A percentile compares a stretch with the other conserved stretches of the same genome.
phyloP scores from a whole-genome alignment of 768 basidiomycete species.

The Tricholoma hemisulphureum region DNA sequence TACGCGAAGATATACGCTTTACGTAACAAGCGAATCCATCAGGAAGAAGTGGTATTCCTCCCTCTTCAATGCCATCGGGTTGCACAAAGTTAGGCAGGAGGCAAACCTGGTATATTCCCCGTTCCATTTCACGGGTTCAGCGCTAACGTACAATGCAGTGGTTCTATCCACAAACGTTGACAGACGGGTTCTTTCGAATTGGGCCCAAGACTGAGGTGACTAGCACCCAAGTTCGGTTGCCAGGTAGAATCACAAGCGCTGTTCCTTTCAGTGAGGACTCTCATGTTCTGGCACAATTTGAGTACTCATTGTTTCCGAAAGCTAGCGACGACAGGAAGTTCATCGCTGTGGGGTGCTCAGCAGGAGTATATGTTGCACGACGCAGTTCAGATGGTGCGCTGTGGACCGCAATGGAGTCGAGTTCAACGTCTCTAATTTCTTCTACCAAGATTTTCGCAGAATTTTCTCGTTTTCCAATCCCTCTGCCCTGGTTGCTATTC shows the following conservation, averaged over 20 bases:
- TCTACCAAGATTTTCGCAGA: conserved; percentile 50
- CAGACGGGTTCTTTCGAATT: conserved; percentile 62
- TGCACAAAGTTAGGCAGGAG: conserved; percentile 66
- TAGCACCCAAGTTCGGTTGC: conserved; percentile 34
- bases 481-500: conserved; percentile 56
- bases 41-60: conserved; percentile 63
- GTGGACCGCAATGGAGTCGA: neutral
- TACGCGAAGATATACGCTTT: conserved; percentile 70
- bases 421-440: neutral
- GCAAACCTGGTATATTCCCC: conserved; percentile 62
- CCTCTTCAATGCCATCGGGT: conserved; percentile 59
- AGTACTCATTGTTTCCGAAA: conserved; percentile 21
- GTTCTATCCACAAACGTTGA: conserved; percentile 59
- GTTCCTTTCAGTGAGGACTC: conserved; percentile 58
- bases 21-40: conserved; percentile 53
- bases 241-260: conserved; percentile 60
- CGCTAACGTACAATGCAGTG: conserved; percentile 43
- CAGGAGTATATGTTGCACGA: conserved; percentile 68
- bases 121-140: neutral
- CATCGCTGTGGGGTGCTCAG: conserved; percentile 61
- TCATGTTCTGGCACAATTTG: neutral
- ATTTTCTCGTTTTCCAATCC: conserved; percentile 53
- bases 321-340: conserved; percentile 52
- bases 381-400: conserved; percentile 54
- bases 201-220: conserved; percentile 30